Evolutionary conservation across 2,329 filamentous ascomycete species (phyloP), one percentile per base, ranked within the genome.

Genomic region (Lecanoromycetidae sp.): DNA sequence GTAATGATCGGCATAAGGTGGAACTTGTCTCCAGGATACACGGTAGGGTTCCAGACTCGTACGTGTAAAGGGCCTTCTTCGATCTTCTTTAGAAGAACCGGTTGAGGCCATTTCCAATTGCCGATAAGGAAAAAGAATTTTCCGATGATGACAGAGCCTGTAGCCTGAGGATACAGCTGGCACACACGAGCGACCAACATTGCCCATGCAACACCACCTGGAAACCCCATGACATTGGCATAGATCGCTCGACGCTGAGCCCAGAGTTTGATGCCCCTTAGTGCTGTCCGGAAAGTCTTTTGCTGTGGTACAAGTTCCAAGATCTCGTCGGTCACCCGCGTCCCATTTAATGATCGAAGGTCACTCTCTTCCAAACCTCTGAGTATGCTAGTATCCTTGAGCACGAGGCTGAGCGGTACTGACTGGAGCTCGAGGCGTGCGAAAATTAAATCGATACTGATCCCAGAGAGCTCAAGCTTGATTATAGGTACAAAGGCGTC

Each of bases 1-100:
- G 91, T 98, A 59, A 98, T 96, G 64, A 98, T 86, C 23, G 91
- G 91, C 91, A 98, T 98, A 44, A 95, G 71, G 64, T 96, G 90
- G 55, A 79, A 84, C 35, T 77, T 77, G 63, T 96, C 91, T 46
- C 78, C 76, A 51, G 79, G 79, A 63, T 94, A 93, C 25, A 87
- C 70, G 50, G 82, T 83, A 27, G 91, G 91, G 59, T 98, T 96
- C 90, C 91, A 98, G 49, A 94, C 83, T 57, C 85, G 80, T 45
- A 91, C 83, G 46, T 84, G 80, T 33, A 94, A 68, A 17, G 83
- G 80, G 0, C 84, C 84, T 54, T 82, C 82, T 61, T 94, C 88
- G 54, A 94, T 87, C 27, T 78, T 73, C 64, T 95, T 95, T 49
- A 98, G 72, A 55, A 94, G 72, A 4, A 96, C 84, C n/a, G 91